Evolutionary conservation across 108 stramenopile species (phyloP), one percentile per base, ranked within the genome.

Genomic region (Pelagomonas calceolata): DNA sequence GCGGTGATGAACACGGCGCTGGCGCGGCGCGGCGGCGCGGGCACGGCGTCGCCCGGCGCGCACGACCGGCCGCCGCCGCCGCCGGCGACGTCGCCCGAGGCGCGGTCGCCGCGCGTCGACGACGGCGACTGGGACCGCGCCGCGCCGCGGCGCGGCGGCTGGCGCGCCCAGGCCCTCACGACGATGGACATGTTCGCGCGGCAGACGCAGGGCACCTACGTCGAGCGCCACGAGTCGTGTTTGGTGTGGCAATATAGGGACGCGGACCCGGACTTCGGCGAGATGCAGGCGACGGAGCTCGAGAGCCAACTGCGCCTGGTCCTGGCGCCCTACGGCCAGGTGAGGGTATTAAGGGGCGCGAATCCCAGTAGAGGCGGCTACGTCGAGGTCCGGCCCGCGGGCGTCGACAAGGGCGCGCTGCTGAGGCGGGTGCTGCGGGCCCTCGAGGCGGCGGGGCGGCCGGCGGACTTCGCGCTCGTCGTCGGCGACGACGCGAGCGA

Each of bases 261-360:
- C 71, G 86, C 88, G 7, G 88, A 88, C 68, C 83, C 86, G 17
- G 88, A 88, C 68, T 88, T 85, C 43, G 88, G 86, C 36, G 66
- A 36, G 43, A 36, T 88, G 82, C 88, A 88, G 73, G 79, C 83
- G 86, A 94, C 78, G 81, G 94, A 98, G 92, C 91, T 98, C 86
- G 94, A 98, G 84, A 96, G 97, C 65, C 98, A 99, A 73, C 70
- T 99, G 36, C 85, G 82, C 21, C 89, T 88, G 64, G 92, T 94
- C 31, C 75, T 99, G 34, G 82, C 88, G 76, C 84, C 86, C 64
- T 95, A 88, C 75, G 83, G 92, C 34, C 26, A 16, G 21, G 92
- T 99, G 43, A 95, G 95, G 75, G 93, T 99, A 76, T 68, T 98
- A 46, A 65, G 78, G n/a, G 86, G 87, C 32, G 72, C 64, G 45